phyloP scores from a whole-genome alignment of 1,139 yeast genomes.

The Geotrichum phurueaensis region DNA sequence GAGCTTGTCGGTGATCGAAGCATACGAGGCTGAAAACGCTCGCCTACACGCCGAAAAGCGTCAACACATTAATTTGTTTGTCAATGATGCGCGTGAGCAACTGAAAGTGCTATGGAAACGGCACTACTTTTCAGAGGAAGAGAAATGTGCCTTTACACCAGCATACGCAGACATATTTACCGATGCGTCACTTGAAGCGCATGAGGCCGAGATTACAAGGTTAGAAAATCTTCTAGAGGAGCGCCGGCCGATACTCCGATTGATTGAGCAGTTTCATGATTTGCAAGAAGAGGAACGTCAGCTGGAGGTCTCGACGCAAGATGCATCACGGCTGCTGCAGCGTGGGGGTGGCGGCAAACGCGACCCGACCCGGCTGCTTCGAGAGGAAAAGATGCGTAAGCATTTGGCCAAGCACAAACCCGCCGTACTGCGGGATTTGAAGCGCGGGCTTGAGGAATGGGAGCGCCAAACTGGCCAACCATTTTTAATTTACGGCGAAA shows the following conservation, averaged over 20 bases:
- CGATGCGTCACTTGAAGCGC: conserved; percentile 51
- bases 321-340: conserved; percentile 70
- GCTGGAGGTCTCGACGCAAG: conserved; percentile 65
- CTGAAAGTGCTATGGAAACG: conserved; percentile 59
- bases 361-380: conserved; percentile 62
- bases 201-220: conserved; percentile 56
- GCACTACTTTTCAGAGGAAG: conserved; percentile 52
- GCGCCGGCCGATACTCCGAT: conserved; percentile 40
- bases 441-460: conserved; percentile 44
- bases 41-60: conserved; percentile 57
- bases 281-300: conserved; percentile 56
- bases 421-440: conserved; percentile 48
- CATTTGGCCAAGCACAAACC: conserved; percentile 65
- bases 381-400: conserved; percentile 74
- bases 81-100: conserved; percentile 54
- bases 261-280: conserved; percentile 50
- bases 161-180: conserved; percentile 41
- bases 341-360: conserved; percentile 50
- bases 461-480: conserved; percentile 38
- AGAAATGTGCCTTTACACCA: conserved; percentile 36
- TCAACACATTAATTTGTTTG: conserved; percentile 60
- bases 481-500: conserved; percentile 32
- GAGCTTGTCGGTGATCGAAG: conserved; percentile 30
- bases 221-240: conserved; percentile 48
- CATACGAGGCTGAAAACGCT: conserved; percentile 49